Percentiles rank a stretch among this genome's conserved stretches.
These are phyloP conservation scores for Filobasidium wieringae DNA, from an alignment of 768 basidiomycete species.

Conservation along the genomic window DNA sequence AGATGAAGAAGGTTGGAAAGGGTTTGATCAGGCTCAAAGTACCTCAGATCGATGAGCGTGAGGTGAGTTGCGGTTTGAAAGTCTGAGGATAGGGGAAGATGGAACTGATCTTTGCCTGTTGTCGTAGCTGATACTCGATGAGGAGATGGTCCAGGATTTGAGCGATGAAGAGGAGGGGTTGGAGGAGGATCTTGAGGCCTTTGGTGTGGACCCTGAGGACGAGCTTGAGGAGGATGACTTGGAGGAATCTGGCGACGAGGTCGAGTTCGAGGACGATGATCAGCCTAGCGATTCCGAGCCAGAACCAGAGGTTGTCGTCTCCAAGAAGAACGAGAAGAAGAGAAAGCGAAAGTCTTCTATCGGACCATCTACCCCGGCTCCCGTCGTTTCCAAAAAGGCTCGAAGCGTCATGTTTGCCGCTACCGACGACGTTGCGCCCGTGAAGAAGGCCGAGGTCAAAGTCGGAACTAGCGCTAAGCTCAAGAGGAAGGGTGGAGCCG, in stretches of 20 bases:
- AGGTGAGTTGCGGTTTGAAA: slow-evolving; percentile 40
- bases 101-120: slow-evolving; percentile 3
- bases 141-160: slow-evolving; percentile 28
- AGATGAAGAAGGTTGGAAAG: slow-evolving; percentile 50
- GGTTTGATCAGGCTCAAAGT: slow-evolving; percentile 51
- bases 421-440: not conserved
- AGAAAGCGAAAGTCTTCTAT: slow-evolving; percentile 10
- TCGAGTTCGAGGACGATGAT: slow-evolving; percentile 41
- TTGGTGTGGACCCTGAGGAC: slow-evolving; percentile 21
- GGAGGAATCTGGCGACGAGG: slow-evolving; percentile 41
- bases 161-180: slow-evolving; percentile 39
- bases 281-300: slow-evolving; percentile 3
- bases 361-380: slow-evolving; percentile 29
- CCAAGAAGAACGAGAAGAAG: not conserved
- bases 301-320: not conserved
- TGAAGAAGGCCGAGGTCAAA: not conserved
- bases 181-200: slow-evolving; percentile 20
- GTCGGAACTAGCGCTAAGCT: slow-evolving; percentile 1
- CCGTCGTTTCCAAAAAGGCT: slow-evolving; percentile 9
- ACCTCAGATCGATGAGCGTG: slow-evolving; percentile 42
- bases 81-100: not conserved
- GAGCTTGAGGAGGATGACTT: slow-evolving; percentile 22
- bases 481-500: slow-evolving; percentile 13
- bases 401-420: slow-evolving; percentile 18
- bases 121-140: slow-evolving; percentile 41